These are phyloP conservation scores for Zygosaccharomyces pseudobailii DNA, from an alignment of 1,139 yeast species.

Conservation along the genomic window DNA sequence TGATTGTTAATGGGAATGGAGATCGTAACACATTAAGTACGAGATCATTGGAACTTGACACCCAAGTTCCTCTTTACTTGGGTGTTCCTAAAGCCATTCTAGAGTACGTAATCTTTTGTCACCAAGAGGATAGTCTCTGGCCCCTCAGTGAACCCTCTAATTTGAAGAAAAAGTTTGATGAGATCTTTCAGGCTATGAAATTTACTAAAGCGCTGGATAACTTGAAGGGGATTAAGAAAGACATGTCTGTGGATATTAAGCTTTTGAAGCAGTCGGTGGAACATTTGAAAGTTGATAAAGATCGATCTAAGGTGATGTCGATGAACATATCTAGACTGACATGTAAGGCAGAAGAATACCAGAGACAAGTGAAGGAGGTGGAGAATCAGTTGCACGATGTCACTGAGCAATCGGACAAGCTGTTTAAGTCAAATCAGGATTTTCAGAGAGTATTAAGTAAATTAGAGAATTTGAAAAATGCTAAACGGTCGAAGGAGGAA, in stretches of 20 bases:
- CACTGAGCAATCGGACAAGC: slow-evolving; percentile 53
- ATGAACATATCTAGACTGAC: slow-evolving; percentile 45
- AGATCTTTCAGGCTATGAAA: slow-evolving; percentile 91
- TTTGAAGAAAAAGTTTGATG: slow-evolving; percentile 89
- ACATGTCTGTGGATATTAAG: slow-evolving; percentile 68
- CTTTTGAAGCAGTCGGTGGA: slow-evolving; percentile 72
- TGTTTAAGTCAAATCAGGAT: slow-evolving; percentile 75
- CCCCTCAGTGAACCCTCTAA: slow-evolving; percentile 89
- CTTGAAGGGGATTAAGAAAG: slow-evolving; percentile 71
- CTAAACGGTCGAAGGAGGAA: slow-evolving; percentile 41
- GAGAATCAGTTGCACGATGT: slow-evolving; percentile 48
- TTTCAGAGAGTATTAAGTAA: slow-evolving; percentile 70
- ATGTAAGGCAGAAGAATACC: slow-evolving; percentile 42
- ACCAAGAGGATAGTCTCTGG: slow-evolving; percentile 97
- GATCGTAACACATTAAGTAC: slow-evolving; percentile 73
- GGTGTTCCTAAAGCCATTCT: slow-evolving; percentile 87
- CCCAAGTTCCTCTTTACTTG: slow-evolving; percentile 70
- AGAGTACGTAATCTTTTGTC: slow-evolving; percentile 93
- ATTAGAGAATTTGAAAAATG: slow-evolving; percentile 53
- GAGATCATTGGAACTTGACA: slow-evolving; percentile 79
- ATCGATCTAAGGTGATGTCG: slow-evolving; percentile 59
- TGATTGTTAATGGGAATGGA: slow-evolving; percentile 55
- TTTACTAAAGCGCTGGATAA: slow-evolving; percentile 87
- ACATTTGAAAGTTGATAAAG: slow-evolving; percentile 68
- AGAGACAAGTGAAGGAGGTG: slow-evolving; percentile 47